Conservation (phyloP, 1,139 yeast species). For the Diutina scorzettiae region DNA sequence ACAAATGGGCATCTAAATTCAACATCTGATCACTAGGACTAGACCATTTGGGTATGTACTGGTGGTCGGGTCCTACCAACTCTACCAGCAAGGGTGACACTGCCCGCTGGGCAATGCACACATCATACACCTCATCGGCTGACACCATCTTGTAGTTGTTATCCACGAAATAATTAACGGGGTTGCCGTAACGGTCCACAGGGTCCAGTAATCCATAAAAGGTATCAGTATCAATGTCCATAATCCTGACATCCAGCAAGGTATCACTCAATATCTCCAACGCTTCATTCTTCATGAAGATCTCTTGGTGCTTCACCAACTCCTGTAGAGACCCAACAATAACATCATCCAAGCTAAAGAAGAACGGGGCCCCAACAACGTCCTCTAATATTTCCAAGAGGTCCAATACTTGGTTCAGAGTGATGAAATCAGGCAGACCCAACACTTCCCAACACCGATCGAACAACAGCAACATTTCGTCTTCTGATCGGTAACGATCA, state of each 20-base stretch:
- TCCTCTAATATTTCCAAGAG: neutral
- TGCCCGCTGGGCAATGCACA: neutral
- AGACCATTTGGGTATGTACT: neutral
- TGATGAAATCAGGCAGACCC: conserved; percentile 4
- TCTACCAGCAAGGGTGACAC: neutral
- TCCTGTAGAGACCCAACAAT: neutral
- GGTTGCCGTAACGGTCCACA: neutral
- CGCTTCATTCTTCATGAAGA: neutral
- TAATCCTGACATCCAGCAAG: neutral
- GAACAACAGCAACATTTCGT: conserved; percentile 1
- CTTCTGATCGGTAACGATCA: neutral
- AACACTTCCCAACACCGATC: conserved; percentile 1
- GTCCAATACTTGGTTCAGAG: neutral
- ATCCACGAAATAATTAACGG: conserved; percentile 2
- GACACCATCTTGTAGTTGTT: neutral
- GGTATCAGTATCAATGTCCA: neutral
- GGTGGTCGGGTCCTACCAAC: neutral
- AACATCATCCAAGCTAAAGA: conserved; percentile 4
- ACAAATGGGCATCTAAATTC: no score
- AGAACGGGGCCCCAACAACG: neutral
- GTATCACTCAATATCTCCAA: neutral
- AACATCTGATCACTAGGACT: neutral
- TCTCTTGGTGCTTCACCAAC: neutral
- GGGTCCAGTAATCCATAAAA: neutral
- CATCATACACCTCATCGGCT: neutral